phyloP scores from a whole-genome alignment of 306 rosid species.

The Luffa acutangula region DNA sequence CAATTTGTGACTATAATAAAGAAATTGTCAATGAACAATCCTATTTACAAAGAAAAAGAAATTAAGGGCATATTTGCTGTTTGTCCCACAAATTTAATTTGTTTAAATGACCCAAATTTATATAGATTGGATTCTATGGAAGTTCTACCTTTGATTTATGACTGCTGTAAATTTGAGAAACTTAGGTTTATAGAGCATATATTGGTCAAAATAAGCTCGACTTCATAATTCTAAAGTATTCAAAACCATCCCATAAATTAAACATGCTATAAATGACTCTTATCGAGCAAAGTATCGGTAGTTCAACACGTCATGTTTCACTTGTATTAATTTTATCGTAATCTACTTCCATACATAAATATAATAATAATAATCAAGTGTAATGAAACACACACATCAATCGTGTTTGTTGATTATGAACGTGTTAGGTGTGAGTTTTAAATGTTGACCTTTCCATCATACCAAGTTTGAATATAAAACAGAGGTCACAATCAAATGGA shows the following conservation, averaged over 20 bases:
- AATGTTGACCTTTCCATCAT: not conserved
- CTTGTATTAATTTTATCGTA: not conserved
- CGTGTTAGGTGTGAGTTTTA: slow-evolving; percentile 1
- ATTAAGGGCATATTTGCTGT: not conserved
- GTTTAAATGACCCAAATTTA: not conserved
- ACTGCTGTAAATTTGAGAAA: not conserved
- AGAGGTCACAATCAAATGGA: not conserved
- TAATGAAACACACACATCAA: not conserved
- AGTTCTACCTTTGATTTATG: too few species aligned
- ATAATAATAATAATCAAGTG: not conserved
- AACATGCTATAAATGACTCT: not conserved
- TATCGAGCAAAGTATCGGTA: too few species aligned
- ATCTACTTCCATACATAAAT: not conserved
- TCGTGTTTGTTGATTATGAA: not conserved
- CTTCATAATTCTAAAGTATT: not conserved
- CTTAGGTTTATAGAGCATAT: not conserved
- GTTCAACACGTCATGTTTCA: not conserved
- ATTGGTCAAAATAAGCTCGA: not conserved
- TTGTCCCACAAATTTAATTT: not conserved
- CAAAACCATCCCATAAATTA: not conserved
- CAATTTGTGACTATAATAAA: too few species aligned
- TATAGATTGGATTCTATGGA: not conserved
- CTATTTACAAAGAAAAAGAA: not conserved
- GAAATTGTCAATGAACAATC: not conserved
- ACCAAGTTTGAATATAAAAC: not conserved